Conservation (phyloP, 345 rosid species). For the Nasturtium officinale region DNA sequence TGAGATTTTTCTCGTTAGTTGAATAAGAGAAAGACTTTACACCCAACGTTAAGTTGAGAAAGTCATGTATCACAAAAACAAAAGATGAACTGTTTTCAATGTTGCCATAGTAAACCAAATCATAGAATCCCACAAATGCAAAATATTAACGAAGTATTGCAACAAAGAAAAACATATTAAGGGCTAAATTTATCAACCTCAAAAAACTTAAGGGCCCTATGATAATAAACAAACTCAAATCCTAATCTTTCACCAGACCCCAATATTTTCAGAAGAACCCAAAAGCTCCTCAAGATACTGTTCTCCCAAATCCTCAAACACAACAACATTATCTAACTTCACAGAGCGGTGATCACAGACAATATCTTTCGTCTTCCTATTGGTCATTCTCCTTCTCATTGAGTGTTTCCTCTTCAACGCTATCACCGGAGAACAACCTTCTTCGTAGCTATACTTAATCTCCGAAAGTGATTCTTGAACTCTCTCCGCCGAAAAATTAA, state of each 20-base stretch:
- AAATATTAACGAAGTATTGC: background rate
- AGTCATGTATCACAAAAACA: conserved; percentile 7
- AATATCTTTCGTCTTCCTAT: conserved; percentile 46
- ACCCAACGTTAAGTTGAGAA: background rate
- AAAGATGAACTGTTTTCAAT: conserved; percentile 6
- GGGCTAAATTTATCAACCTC: conserved; percentile 12
- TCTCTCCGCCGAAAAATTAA: conserved; percentile 70
- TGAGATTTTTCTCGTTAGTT: background rate
- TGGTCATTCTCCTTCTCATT: conserved; percentile 58
- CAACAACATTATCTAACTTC: conserved; percentile 56
- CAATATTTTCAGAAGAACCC: conserved; percentile 45
- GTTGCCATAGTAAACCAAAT: background rate
- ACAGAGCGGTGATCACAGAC: conserved; percentile 38
- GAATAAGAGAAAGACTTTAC: conserved; percentile 18
- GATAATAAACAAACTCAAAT: conserved; percentile 16
- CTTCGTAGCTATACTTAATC: conserved; percentile 53
- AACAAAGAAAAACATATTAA: background rate
- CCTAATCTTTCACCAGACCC: conserved; percentile 39
- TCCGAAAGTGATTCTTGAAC: conserved; percentile 70
- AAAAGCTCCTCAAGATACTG: conserved; percentile 74
- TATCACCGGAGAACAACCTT: conserved; percentile 81
- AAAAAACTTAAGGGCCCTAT: conserved; percentile 21
- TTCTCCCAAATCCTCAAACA: conserved; percentile 79
- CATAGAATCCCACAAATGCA: background rate
- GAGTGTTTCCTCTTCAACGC: conserved; percentile 86